Percentiles rank a stretch among this genome's conserved stretches.
phyloP scores from a whole-genome alignment of 176 grass and related monocot species.

The Alopecurus myosuroides region DNA sequence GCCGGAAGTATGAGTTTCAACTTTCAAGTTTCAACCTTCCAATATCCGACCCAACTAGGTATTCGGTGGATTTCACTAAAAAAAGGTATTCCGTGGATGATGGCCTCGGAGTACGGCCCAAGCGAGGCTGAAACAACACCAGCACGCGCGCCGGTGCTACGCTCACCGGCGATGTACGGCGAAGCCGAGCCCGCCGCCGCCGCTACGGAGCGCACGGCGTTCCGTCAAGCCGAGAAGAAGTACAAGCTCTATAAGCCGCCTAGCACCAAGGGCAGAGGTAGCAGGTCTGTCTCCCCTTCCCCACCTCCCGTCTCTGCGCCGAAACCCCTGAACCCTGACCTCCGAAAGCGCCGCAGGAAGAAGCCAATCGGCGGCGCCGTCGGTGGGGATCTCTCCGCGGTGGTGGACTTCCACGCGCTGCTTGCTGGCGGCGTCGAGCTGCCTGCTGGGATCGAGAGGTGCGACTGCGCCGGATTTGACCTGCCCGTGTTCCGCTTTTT shows the following conservation, averaged over 20 bases:
- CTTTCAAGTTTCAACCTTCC: too few species aligned
- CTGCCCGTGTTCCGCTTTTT: slow-evolving; percentile 65
- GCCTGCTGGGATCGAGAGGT: slow-evolving; percentile 26
- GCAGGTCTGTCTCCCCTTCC: not conserved
- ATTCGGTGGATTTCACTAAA: too few species aligned
- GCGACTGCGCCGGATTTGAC: slow-evolving; percentile 42
- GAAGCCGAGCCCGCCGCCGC: slow-evolving; percentile 15
- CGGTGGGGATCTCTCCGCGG: slow-evolving; percentile 16
- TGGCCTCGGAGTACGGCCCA: not conserved
- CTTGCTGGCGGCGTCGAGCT: slow-evolving; percentile 24
- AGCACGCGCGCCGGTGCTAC: not conserved
- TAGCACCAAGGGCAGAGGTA: slow-evolving; percentile 46
- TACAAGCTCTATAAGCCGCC: slow-evolving; percentile 78
- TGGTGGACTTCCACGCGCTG: slow-evolving; percentile 55
- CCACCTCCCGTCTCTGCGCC: not conserved
- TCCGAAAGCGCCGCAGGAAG: not conserved
- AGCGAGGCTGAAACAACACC: not conserved
- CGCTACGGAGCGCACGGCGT: slow-evolving; percentile 63
- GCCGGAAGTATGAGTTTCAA: not conserved
- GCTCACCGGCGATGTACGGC: slow-evolving; percentile 46
- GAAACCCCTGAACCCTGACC: not conserved
- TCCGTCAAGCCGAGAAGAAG: slow-evolving; percentile 74
- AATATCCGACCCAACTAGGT: not conserved
- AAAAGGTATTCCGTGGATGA: too few species aligned
- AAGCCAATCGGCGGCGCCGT: not conserved